These are phyloP conservation scores for Escallonia rubra DNA, from an alignment of 129 eudicot species.

Conservation along the genomic window DNA sequence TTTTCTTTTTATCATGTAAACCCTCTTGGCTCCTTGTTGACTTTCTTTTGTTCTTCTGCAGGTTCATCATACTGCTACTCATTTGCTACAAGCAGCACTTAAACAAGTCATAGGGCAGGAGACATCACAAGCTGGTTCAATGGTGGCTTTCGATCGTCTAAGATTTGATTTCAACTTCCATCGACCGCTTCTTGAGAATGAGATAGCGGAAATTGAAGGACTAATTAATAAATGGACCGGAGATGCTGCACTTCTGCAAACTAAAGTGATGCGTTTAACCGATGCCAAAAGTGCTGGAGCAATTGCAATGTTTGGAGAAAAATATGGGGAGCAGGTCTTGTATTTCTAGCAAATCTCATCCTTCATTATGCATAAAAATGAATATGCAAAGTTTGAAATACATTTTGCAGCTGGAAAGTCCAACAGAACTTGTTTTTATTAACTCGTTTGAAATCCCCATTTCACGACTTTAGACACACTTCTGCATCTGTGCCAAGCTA, in stretches of 20 bases:
- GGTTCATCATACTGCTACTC: slow-evolving; percentile 99
- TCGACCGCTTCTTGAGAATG: slow-evolving; percentile 67
- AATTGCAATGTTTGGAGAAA: slow-evolving; percentile 98
- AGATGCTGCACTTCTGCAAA: slow-evolving; percentile 65
- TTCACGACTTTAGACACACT: too few species aligned
- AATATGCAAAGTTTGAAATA: not conserved
- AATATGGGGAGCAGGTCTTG: slow-evolving; percentile 83
- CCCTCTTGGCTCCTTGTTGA: not conserved
- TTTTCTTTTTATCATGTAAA: not conserved
- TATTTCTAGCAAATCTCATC: not conserved
- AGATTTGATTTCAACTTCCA: slow-evolving; percentile 96
- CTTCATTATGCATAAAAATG: not conserved
- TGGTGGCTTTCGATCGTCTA: slow-evolving; percentile 96
- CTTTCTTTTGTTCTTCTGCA: slow-evolving; percentile 11
- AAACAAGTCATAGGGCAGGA: slow-evolving; percentile 86
- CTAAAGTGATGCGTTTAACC: slow-evolving; percentile 68
- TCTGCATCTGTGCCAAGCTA: too few species aligned
- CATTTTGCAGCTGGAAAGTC: not conserved
- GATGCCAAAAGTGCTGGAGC: slow-evolving; percentile 97
- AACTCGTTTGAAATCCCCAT: too few species aligned
- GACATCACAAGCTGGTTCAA: slow-evolving; percentile 97
- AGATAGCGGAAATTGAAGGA: slow-evolving; percentile 65
- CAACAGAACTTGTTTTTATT: too few species aligned
- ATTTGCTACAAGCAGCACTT: slow-evolving; percentile 91
- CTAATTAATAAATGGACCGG: slow-evolving; percentile 86